Evolutionary conservation across 2,329 filamentous ascomycete species (phyloP), one percentile per base, ranked within the genome.

Genomic region (Teratosphaeria gauchensis): DNA sequence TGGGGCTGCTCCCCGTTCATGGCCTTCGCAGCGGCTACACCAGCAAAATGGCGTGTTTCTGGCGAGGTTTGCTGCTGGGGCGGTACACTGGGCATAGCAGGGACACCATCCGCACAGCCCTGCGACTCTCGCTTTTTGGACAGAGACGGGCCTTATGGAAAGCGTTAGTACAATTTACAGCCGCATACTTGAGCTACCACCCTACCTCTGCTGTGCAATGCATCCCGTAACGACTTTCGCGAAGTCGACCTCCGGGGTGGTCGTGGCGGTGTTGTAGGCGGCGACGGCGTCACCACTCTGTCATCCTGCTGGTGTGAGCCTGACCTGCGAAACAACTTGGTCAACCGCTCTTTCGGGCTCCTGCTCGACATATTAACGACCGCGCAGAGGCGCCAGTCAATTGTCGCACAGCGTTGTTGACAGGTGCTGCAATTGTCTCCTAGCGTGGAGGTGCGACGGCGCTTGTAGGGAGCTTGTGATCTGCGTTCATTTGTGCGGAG

Each of bases 201-300:
- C 11, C 53, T 46, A 59, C 58, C 33, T 57, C 48, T 60, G 51
- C 42, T 42, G 24, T 56, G 53, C 4, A 58, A 54, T 14, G 58
- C n/a, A 35, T 60, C 56, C 6, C 59, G 59, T 5, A 60, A 30
- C 19, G 53, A 56, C 16, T 28, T 51, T 8, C 56, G 56, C 24
- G 59, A 60, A n/a, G 42, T 56, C 3, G 33, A 48, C 24, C 38
- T n/a, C 11, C 56, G 59, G 7, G 54, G 30, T 16, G 52, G 55
- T 19, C 46, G n/a, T 12, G 59, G 55, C 46, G 56, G 54, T 1
- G 56, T 54, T 24, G 59, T 48, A 11, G 59, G 56, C 33, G 59
- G 35, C 55, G 54, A 56, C 3, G 46, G 14, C 24, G 42, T 48
- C n/a, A 48, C 6, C 4, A 19, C n/a, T 48, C 42, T 8, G n/a